Base-by-base conservation (phyloP, 106 monocot genomes). In the Dioscorea alata region DNA sequence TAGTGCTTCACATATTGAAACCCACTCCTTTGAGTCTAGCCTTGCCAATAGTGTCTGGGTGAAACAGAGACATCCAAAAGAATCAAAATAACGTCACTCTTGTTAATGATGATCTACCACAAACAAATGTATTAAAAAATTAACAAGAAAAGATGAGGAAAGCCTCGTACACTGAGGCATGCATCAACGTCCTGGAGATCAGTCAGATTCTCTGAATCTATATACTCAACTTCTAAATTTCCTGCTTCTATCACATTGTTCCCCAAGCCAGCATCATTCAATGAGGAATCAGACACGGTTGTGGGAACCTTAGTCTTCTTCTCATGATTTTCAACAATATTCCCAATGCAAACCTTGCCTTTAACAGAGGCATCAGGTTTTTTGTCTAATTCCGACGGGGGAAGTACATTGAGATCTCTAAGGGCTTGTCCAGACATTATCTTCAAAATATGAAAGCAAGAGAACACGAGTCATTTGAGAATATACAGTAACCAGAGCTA, bases 21-120 rank as follows among this genome's bases (percentile, higher is more conserved):
- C 67, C 97, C 97, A 97, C 57, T 97, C 81, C 67, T 97, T 97
- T 15, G 92, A 97, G 62, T 97, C 85, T 49, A 97, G 70, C 63
- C 86, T 88, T 52, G 59, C 71, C 51, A 90, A 57, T 23, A 97
- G 74, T 51, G 92, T 90, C 97, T 97, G 56, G 6, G 70, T 13
- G 13, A 56, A 72, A 63, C 2, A 81, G 54, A 18, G 19, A 54
- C 4, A 54, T 16, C 19, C 54, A 34, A 6, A 49, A 61, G 23
- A 67, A 70, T 64, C 62, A 16, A 32, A 69, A 21, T 42, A 42
- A 12, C 35, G 16, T 24, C 56, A 67, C 8, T 54, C 24, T 12
- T 14, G 68, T 13, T 57, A 49, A 61, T 17, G 61, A 42, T 59
- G 42, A 42, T 42, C 42, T 42, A 42, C 1, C 42, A 42, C 22